Conservation (phyloP, 2,329 filamentous ascomycete species). For the Xylaria sp. region DNA sequence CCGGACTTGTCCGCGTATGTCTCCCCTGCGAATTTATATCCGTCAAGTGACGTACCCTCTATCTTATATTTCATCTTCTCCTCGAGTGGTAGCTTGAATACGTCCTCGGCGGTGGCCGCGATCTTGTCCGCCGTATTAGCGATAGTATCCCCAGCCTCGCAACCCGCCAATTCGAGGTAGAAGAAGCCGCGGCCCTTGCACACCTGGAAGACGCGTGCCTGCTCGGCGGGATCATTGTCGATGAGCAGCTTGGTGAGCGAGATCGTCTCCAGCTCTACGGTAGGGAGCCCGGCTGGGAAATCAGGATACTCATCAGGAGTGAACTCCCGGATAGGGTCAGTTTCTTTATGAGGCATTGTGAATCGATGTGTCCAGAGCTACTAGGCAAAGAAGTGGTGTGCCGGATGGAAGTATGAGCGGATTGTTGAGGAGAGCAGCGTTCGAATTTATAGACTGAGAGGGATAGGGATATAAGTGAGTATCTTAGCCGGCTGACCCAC, state of each 20-base stretch:
- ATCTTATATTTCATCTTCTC: conserved; percentile 47
- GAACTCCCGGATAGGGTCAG: conserved; percentile 38
- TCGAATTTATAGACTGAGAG: neutral
- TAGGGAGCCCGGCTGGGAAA: conserved; percentile 46
- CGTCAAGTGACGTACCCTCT: conserved; percentile 44
- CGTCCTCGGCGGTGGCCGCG: conserved; percentile 41
- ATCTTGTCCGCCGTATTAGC: conserved; percentile 39
- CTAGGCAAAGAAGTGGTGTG: neutral
- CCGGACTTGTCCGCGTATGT: conserved; percentile 46
- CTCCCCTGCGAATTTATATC: conserved; percentile 50
- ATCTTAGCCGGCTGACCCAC: no score
- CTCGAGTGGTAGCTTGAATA: conserved; percentile 46
- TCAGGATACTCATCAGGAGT: conserved; percentile 44
- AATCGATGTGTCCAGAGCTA: neutral
- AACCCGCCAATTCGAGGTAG: conserved; percentile 47
- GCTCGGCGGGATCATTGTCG: conserved; percentile 37
- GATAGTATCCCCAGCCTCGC: conserved; percentile 41
- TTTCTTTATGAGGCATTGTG: conserved; percentile 46
- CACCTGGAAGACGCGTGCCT: conserved; percentile 43
- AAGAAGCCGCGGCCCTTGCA: conserved; percentile 50
- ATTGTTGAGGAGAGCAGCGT: neutral
- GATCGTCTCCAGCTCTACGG: conserved; percentile 47
- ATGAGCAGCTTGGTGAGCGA: conserved; percentile 45
- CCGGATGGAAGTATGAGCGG: neutral
- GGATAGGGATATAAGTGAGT: neutral